Conservation (phyloP, 2,329 filamentous ascomycete genomes). For the Lomentospora prolificans region DNA sequence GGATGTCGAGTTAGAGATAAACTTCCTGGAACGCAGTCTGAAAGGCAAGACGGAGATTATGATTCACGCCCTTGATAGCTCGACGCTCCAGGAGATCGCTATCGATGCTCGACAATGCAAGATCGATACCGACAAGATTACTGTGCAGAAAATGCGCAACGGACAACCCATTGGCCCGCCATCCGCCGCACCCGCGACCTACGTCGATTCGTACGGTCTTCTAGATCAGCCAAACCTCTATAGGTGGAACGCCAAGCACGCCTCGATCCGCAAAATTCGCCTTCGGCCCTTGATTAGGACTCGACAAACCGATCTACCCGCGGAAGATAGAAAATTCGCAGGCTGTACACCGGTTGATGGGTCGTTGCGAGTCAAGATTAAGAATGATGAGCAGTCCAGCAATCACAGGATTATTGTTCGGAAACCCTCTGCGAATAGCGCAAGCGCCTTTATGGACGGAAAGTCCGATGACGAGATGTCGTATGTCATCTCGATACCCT, state of each 20-base stretch:
- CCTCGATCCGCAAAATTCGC: slow-evolving; percentile 62
- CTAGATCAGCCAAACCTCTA: slow-evolving; percentile 51
- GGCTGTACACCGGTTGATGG: slow-evolving; percentile 48
- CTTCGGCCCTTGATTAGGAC: slow-evolving; percentile 44
- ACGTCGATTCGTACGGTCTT: slow-evolving; percentile 57
- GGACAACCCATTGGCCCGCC: slow-evolving; percentile 11
- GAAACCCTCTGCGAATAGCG: slow-evolving; percentile 23
- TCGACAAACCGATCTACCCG: slow-evolving; percentile 42
- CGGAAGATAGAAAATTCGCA: slow-evolving; percentile 42
- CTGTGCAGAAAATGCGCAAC: slow-evolving; percentile 32
- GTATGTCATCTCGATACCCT: slow-evolving; percentile 57
- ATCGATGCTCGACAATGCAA: slow-evolving; percentile 55
- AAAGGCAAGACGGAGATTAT: slow-evolving; percentile 74
- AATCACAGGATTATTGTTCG: slow-evolving; percentile 27
- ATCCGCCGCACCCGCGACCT: slow-evolving; percentile 31
- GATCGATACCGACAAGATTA: slow-evolving; percentile 44
- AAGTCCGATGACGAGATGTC: slow-evolving; percentile 30
- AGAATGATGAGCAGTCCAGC: slow-evolving; percentile 24
- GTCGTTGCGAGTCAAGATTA: slow-evolving; percentile 32
- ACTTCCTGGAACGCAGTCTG: slow-evolving; percentile 67
- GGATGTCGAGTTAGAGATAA: slow-evolving; percentile 79
- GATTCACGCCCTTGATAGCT: slow-evolving; percentile 51
- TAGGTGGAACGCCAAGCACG: slow-evolving; percentile 61
- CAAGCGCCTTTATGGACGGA: slow-evolving; percentile 9
- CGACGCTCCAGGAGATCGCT: slow-evolving; percentile 47